These are phyloP conservation scores for Tuber brumale DNA, from an alignment of 495 filamentous ascomycete species.

Conservation along the genomic window DNA sequence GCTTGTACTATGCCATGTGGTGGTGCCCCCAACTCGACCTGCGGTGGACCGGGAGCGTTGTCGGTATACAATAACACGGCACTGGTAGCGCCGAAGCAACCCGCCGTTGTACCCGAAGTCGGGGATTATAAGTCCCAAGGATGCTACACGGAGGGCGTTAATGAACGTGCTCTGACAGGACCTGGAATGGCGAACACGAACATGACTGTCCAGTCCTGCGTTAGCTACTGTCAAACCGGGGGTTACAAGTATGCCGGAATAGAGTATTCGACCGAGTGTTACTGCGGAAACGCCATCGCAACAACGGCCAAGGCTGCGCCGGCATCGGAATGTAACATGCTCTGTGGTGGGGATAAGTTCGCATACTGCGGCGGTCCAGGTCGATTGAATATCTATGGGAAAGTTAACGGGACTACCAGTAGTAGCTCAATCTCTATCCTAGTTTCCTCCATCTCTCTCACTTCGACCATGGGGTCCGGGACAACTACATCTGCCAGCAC, in stretches of 20 bases:
- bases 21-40: slow-evolving; percentile 15
- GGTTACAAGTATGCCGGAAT: slow-evolving; percentile 48
- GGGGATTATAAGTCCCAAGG: slow-evolving; percentile 42
- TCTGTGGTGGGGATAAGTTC: slow-evolving; percentile 20
- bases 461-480: neutral
- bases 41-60: slow-evolving; percentile 20
- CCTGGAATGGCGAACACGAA: neutral
- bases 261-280: slow-evolving; percentile 41
- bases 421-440: neutral
- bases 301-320: slow-evolving; percentile 16
- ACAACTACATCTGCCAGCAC: neutral
- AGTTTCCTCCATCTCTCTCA: neutral
- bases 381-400: slow-evolving; percentile 15
- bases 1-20: slow-evolving; percentile 28
- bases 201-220: slow-evolving; percentile 47
- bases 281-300: slow-evolving; percentile 39
- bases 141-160: slow-evolving; percentile 53
- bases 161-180: slow-evolving; percentile 48
- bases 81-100: slow-evolving; percentile 27
- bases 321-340: slow-evolving; percentile 24
- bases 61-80: slow-evolving; percentile 44
- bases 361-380: slow-evolving; percentile 23
- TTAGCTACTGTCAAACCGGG: slow-evolving; percentile 42
- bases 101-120: slow-evolving; percentile 14
- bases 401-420: neutral